These are phyloP conservation scores for Sedum album DNA, from an alignment of 164 flowering plant genomes.

Conservation along the genomic window DNA sequence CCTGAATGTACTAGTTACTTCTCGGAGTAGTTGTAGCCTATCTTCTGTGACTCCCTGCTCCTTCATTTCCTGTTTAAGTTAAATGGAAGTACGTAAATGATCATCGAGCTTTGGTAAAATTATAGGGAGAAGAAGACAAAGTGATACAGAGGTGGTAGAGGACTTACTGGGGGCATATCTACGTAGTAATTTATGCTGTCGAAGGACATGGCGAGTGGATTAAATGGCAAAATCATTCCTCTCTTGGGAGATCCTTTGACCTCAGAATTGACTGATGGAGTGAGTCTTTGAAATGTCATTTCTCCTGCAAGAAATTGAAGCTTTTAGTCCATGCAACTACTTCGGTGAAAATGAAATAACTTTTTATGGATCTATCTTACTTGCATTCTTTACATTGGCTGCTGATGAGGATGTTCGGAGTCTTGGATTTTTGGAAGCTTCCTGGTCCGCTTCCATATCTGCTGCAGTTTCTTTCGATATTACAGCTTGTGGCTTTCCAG, in stretches of 20 bases:
- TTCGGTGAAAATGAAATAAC: background rate
- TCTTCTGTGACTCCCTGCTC: conserved; percentile 59
- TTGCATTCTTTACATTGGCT: conserved; percentile 47
- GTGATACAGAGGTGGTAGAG: background rate
- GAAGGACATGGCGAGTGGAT: conserved; percentile 77
- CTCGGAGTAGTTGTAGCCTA: conserved; percentile 53
- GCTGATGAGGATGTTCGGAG: conserved; percentile 27
- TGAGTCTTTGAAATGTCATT: too few species aligned
- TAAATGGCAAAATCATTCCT: conserved; percentile 95
- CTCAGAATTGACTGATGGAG: conserved; percentile 36
- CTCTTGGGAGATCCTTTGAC: conserved; percentile 60
- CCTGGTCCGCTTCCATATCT: conserved; percentile 27
- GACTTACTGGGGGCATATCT: conserved; percentile 87
- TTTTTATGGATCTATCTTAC: conserved; percentile 23
- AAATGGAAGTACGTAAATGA: background rate
- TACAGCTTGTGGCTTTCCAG: conserved; percentile 59
- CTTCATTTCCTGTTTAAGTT: conserved; percentile 56
- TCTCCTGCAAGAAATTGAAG: conserved; percentile 43
- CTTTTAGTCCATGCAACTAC: background rate
- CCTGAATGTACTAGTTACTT: conserved; percentile 61
- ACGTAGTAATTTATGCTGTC: conserved; percentile 72
- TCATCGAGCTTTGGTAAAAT: background rate
- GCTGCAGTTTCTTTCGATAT: conserved; percentile 43
- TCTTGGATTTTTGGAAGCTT: conserved; percentile 23
- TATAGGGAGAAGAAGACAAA: background rate